Conservation (phyloP, 257 asterid genomes). For the Linaria vulgaris region DNA sequence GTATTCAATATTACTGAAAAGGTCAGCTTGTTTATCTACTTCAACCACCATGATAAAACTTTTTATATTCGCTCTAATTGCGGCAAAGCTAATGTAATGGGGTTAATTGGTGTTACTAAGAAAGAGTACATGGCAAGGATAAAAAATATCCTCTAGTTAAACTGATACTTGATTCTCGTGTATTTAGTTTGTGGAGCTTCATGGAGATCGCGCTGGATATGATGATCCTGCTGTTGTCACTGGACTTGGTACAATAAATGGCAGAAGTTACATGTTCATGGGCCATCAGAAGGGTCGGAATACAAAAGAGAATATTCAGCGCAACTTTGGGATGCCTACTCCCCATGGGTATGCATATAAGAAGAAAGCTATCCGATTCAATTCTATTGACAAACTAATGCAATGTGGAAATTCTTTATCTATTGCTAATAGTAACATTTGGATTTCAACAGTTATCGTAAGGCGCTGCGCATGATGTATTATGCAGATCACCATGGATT, state of each 20-base stretch:
- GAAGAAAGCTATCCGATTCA: no score
- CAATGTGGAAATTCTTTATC: no score
- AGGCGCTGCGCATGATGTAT: slow-evolving; percentile 87
- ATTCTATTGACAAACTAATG: no score
- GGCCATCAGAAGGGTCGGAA: slow-evolving; percentile 94
- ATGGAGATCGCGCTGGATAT: slow-evolving; percentile 89
- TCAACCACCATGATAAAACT: no score
- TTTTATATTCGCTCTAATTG: no score
- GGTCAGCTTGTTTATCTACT: slow-evolving; percentile 37
- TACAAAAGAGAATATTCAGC: slow-evolving; percentile 80
- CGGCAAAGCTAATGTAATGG: no score
- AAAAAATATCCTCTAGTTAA: no score
- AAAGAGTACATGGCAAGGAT: no score
- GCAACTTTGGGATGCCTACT: slow-evolving; percentile 97
- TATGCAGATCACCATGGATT: slow-evolving; percentile 94
- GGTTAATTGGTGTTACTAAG: no score
- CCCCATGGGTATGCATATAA: slow-evolving; percentile 77
- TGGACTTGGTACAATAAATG: slow-evolving; percentile 84
- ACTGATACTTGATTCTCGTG: no score
- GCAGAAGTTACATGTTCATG: slow-evolving; percentile 79
- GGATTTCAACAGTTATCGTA: slow-evolving; percentile 91
- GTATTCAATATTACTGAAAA: slow-evolving; percentile 75
- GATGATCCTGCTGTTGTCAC: slow-evolving; percentile 92
- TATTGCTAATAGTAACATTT: no score
- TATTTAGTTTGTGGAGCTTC: slow-evolving; percentile 63